These are phyloP conservation scores for Diaporthe aspalathi DNA, from an alignment of 2,329 filamentous ascomycete genomes.

Conservation along the genomic window DNA sequence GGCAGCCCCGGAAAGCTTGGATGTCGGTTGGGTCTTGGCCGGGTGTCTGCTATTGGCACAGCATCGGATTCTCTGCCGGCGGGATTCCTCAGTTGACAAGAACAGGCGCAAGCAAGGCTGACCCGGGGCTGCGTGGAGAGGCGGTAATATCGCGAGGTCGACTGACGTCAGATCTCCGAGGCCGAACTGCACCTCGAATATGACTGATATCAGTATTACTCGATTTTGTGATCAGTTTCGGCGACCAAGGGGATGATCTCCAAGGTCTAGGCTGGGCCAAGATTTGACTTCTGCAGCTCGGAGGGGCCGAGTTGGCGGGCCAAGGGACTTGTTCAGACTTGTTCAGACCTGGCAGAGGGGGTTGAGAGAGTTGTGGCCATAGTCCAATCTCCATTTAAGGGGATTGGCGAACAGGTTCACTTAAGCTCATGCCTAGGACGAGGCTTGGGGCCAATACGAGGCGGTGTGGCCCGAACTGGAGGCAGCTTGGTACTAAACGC, in stretches of 20 bases:
- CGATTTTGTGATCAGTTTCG: background rate
- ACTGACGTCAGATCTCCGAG: background rate
- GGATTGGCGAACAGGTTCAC: background rate
- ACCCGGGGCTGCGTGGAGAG: background rate
- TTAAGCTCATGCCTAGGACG: conserved; percentile 13
- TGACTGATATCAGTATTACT: background rate
- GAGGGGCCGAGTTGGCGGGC: background rate
- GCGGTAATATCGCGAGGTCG: background rate
- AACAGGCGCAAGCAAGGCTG: background rate
- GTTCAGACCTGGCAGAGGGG: background rate
- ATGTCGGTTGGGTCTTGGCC: background rate
- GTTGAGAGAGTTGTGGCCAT: background rate
- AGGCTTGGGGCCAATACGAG: conserved; percentile 8
- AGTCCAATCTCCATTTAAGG: conserved; percentile 1
- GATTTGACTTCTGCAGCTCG: background rate
- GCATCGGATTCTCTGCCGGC: background rate
- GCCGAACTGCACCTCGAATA: background rate
- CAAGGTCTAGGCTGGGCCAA: background rate
- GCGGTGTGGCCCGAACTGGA: background rate
- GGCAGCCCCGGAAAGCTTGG: conserved; percentile 4
- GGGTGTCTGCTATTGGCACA: background rate
- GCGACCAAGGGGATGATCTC: background rate
- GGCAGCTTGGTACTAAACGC: background rate
- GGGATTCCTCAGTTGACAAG: background rate
- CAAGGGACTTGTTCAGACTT: background rate